These are phyloP conservation scores for Trichoderma citrinoviride DNA, from an alignment of 2,329 filamentous ascomycete species.

Conservation along the genomic window DNA sequence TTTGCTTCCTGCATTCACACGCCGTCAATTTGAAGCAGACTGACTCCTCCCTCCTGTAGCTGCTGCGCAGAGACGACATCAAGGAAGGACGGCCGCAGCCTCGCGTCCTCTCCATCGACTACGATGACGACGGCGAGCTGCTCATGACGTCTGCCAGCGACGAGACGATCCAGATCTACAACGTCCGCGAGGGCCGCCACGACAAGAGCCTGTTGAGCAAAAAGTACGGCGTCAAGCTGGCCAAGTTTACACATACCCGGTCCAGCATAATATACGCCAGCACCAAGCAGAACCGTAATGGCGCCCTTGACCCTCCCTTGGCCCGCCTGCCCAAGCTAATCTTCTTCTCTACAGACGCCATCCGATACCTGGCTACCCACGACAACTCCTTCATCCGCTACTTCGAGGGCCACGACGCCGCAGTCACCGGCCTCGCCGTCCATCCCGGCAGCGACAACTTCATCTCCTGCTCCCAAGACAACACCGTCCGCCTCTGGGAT, in stretches of 20 bases:
- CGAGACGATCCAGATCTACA: constrained; percentile 94
- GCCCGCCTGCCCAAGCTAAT: not conserved
- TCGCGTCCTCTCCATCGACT: constrained; percentile 86
- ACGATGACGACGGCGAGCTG: constrained; percentile 91
- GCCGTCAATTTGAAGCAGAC: not conserved
- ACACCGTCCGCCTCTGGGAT: constrained; percentile 90
- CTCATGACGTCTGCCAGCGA: constrained; percentile 90
- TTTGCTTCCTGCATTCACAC: not conserved
- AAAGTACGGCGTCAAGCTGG: constrained; percentile 94
- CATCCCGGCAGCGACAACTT: constrained; percentile 88
- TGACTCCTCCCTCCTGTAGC: constrained; percentile 29
- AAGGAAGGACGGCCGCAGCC: constrained; percentile 54
- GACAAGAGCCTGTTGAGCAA: constrained; percentile 90
- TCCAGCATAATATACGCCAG: constrained; percentile 93
- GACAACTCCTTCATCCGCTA: constrained; percentile 97
- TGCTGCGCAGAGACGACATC: constrained; percentile 58
- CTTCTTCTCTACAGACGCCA: constrained; percentile 64
- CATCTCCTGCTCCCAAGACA: constrained; percentile 85
- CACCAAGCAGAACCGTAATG: constrained; percentile 82
- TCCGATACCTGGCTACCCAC: constrained; percentile 83
- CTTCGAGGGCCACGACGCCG: constrained; percentile 83
- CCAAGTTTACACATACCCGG: constrained; percentile 88
- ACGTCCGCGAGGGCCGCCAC: constrained; percentile 83
- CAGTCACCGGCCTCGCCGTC: constrained; percentile 79
- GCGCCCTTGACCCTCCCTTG: not conserved